These are phyloP conservation scores for Vanilla planifolia DNA, from an alignment of 106 monocot genomes.

Conservation along the genomic window DNA sequence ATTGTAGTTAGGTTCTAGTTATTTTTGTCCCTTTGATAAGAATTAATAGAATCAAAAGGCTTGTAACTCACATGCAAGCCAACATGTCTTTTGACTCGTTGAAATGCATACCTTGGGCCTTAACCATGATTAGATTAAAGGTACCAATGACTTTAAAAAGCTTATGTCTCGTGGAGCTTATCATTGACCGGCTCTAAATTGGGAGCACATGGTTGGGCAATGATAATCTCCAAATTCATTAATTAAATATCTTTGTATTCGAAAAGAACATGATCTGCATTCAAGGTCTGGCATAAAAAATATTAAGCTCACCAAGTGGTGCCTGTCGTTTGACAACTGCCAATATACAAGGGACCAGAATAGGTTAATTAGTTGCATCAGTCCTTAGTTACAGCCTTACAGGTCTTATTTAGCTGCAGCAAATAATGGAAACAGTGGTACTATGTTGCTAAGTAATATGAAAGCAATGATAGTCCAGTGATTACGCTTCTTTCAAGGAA, in stretches of 20 bases:
- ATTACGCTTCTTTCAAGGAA: neutral
- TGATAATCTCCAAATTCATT: neutral
- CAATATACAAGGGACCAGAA: too few species aligned
- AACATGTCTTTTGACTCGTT: neutral
- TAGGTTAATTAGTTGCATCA: too few species aligned
- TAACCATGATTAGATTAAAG: neutral
- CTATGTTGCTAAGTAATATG: neutral
- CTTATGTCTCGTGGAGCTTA: neutral
- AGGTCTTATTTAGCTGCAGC: too few species aligned
- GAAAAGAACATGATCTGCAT: neutral
- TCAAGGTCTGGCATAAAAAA: neutral
- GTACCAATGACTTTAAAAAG: neutral
- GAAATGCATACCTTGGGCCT: neutral
- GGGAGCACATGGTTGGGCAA: slow-evolving; percentile 2
- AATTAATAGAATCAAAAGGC: too few species aligned
- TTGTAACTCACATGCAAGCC: slow-evolving; percentile 2
- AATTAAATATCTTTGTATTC: neutral
- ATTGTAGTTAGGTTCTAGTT: too few species aligned
- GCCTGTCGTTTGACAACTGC: too few species aligned
- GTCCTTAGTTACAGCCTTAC: too few species aligned
- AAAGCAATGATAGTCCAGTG: slow-evolving; percentile 1
- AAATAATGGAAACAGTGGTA: neutral
- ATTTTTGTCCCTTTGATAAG: too few species aligned
- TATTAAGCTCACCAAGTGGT: too few species aligned
- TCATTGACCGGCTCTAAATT: neutral